These are phyloP conservation scores for Syzygium jambos DNA, from an alignment of 345 rosid genomes.

Conservation along the genomic window DNA sequence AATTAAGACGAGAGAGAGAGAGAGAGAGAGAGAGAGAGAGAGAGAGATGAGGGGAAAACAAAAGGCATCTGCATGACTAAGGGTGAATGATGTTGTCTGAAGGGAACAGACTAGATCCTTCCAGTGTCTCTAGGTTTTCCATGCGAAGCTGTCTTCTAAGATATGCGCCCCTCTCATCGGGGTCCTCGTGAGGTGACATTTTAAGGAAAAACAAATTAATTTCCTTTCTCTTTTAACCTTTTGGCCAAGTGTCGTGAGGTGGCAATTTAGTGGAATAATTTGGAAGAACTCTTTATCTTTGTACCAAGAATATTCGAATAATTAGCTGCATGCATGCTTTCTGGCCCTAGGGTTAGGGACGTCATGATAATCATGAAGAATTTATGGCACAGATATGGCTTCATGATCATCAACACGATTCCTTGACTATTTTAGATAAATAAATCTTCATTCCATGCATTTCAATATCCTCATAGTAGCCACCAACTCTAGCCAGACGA, in stretches of 20 bases:
- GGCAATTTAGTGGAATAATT: not conserved
- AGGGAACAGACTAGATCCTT: slow-evolving; percentile 15
- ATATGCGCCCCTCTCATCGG: not conserved
- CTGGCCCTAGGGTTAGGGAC: not conserved
- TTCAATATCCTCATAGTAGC: not conserved
- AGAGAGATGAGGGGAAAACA: slow-evolving; percentile 4
- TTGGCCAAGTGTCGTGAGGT: not conserved
- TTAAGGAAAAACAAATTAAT: not conserved
- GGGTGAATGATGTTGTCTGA: slow-evolving; percentile 20
- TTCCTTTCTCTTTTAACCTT: not conserved
- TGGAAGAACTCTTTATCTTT: not conserved
- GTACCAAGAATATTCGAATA: not conserved
- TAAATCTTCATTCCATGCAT: not conserved
- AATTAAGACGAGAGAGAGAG: not conserved
- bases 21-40: not conserved
- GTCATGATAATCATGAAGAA: not conserved
- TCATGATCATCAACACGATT: not conserved
- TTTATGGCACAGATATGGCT: not conserved
- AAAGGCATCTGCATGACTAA: not conserved
- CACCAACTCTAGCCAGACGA: not conserved
- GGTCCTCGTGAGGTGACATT: not conserved
- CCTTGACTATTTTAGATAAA: not conserved
- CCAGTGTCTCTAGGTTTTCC: not conserved
- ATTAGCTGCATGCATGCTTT: not conserved
- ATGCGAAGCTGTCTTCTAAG: not conserved